These are phyloP conservation scores for Dryadomyces quercivorus DNA, from an alignment of 2,329 filamentous ascomycete species.

Conservation along the genomic window DNA sequence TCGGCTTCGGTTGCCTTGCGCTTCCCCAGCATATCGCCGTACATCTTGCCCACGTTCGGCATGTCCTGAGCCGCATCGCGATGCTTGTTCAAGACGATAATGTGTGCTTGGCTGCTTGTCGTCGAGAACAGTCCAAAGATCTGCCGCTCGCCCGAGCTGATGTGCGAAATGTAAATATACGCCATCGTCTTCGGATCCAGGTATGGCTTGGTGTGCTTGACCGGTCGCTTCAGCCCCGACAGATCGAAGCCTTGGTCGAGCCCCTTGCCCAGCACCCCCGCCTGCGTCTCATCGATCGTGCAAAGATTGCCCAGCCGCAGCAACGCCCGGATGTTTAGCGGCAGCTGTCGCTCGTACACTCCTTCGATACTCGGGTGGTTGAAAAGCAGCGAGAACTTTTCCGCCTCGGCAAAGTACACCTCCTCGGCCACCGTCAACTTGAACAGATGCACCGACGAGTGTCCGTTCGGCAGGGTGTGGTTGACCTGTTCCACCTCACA, in stretches of 20 bases:
- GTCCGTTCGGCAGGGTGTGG: constrained; percentile 87
- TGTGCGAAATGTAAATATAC: constrained; percentile 88
- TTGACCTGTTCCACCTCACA: constrained; percentile 89
- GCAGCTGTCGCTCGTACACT: constrained; percentile 90
- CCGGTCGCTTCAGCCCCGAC: constrained; percentile 54
- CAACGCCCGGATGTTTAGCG: constrained; percentile 74
- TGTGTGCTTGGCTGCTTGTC: constrained; percentile 62
- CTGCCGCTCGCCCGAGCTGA: constrained; percentile 79
- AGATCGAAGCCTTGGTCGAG: constrained; percentile 91
- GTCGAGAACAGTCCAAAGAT: constrained; percentile 92
- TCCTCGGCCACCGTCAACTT: constrained; percentile 85
- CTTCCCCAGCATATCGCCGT: constrained; percentile 60
- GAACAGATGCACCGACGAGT: constrained; percentile 87
- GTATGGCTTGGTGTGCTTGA: constrained; percentile 52
- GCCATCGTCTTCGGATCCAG: constrained; percentile 62
- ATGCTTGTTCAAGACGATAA: constrained; percentile 76
- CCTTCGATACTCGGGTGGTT: constrained; percentile 92
- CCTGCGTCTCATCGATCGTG: constrained; percentile 82
- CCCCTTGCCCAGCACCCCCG: constrained; percentile 82
- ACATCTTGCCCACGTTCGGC: constrained; percentile 83
- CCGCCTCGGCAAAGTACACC: constrained; percentile 70
- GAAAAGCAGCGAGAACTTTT: constrained; percentile 73
- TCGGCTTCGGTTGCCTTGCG: constrained; percentile 47
- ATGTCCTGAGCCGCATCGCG: constrained; percentile 69
- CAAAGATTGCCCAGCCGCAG: constrained; percentile 84